phyloP scores from a whole-genome alignment of 257 asterid genomes.

The Solanum chaucha region DNA sequence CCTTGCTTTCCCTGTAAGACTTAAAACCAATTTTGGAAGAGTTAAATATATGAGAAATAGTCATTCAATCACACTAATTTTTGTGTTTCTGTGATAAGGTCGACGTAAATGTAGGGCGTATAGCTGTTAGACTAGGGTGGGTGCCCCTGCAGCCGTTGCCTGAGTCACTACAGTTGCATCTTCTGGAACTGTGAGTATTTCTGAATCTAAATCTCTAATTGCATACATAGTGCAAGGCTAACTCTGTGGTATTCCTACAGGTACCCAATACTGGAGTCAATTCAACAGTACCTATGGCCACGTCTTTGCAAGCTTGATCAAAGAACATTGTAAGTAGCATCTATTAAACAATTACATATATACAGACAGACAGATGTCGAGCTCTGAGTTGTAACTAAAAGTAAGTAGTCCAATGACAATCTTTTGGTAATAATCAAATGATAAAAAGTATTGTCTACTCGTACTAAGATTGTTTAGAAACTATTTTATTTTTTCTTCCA shows the following conservation, averaged over 20 bases:
- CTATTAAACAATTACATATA: background rate
- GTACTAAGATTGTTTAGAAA: background rate
- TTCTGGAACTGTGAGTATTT: conserved; percentile 77
- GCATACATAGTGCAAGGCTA: background rate
- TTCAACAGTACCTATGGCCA: conserved; percentile 47
- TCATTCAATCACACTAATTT: conserved; percentile 5
- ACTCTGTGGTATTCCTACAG: conserved; percentile 10
- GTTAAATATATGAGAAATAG: conserved; percentile 5
- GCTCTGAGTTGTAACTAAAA: background rate
- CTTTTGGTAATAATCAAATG: background rate
- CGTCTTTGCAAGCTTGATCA: conserved; percentile 59
- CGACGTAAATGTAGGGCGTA: conserved; percentile 96
- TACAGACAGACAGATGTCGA: background rate
- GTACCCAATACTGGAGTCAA: conserved; percentile 46
- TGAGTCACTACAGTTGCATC: conserved; percentile 93
- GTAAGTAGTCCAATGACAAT: background rate
- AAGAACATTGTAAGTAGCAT: conserved; percentile 26
- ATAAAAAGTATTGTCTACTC: background rate
- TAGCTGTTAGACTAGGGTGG: conserved; percentile 98
- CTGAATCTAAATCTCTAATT: background rate
- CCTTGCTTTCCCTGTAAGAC: conserved; percentile 96
- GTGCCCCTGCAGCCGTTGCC: conserved; percentile 99
- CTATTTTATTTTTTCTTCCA: background rate
- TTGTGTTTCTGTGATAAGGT: conserved; percentile 39
- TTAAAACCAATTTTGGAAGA: conserved; percentile 8